Evolutionary conservation across 2,329 filamentous ascomycete genomes (phyloP).

Genomic region (Hymenoscyphus fraxineus): DNA sequence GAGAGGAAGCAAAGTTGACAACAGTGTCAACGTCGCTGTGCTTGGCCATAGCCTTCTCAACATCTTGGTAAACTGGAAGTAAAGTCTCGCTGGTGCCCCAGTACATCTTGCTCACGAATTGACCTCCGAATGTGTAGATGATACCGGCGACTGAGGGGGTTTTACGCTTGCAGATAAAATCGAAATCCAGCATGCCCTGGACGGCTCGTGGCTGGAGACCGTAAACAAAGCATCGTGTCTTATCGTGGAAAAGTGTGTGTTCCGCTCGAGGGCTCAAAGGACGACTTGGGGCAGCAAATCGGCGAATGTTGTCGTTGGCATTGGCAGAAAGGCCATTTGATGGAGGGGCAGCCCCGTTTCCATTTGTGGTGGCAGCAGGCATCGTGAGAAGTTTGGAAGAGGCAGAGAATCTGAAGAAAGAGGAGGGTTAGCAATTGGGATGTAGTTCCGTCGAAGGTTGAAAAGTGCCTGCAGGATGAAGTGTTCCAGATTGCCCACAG

Average conservation of each 20-base stretch:
- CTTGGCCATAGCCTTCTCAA: slow-evolving; percentile 89
- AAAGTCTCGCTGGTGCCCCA: slow-evolving; percentile 99
- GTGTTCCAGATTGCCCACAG: not conserved
- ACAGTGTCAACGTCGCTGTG: slow-evolving; percentile 96
- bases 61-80: slow-evolving; percentile 94
- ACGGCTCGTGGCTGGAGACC: slow-evolving; percentile 94
- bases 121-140: slow-evolving; percentile 99
- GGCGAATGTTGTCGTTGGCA: slow-evolving; percentile 96
- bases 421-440: slow-evolving; percentile 20
- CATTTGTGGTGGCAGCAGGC: slow-evolving; percentile 41
- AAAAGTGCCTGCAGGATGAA: not conserved
- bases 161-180: slow-evolving; percentile 99
- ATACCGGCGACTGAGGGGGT: slow-evolving; percentile 97
- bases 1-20: slow-evolving; percentile 98
- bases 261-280: slow-evolving; percentile 82
- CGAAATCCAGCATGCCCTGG: slow-evolving; percentile 95
- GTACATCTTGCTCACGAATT: slow-evolving; percentile 99
- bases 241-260: slow-evolving; percentile 96
- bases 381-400: slow-evolving; percentile 26
- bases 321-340: slow-evolving; percentile 60
- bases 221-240: slow-evolving; percentile 99
- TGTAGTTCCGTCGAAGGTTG: not conserved
- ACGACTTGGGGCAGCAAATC: slow-evolving; percentile 89
- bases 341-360: slow-evolving; percentile 47
- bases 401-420: slow-evolving; percentile 11